Evolutionary conservation across 2,329 filamentous ascomycete genomes (phyloP), one percentile per base, ranked within the genome.

Genomic region (Epicoccum nigrum): DNA sequence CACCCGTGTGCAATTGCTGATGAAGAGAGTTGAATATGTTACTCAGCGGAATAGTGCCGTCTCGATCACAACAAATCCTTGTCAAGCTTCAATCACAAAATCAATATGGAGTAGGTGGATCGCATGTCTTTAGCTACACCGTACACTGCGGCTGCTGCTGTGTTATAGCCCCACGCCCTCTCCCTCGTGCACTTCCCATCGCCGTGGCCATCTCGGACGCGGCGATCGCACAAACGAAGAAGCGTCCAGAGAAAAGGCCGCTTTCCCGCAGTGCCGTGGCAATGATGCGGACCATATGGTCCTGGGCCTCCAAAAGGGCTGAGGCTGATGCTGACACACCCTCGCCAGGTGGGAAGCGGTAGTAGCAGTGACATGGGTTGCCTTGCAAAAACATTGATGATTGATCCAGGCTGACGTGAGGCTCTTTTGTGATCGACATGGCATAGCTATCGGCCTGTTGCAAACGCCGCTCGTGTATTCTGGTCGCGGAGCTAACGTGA

Each of bases 1-100:
- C 32, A 46, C 6, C 23, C 23, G 23, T 9, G 6, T 25, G 23
- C 6, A 7, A 48, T 32, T 56, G 65, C 59, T 66, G 62, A 64
- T 58, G 43, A 47, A 62, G 19, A 25, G 9, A 23, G 56, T 56
- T 66, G 62, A 65, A 52, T 64, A 63, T 66, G 51, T 25, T 25
- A 25, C 23, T 25, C 23, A 48, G 4, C 9, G 35, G 45, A 23
- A 37, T 45, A 23, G 40, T 20, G 41, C 23, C 13, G 23, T 25
- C 8, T 32, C 7, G 23, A 12, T 25, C 12, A 7, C 15, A 16
- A 41, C 20, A 21, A 16, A 41, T 28, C 20, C 30, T 37, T 20
- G 3, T 42, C 12, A n/a, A 32, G 9, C 19, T 25, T 39, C 20
- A 25, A 23, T 7, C 27, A 20, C n/a, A 25, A 9, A 19, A 9